phyloP scores from a whole-genome alignment of 495 filamentous ascomycete species.

The Jackrogersella minutella region DNA sequence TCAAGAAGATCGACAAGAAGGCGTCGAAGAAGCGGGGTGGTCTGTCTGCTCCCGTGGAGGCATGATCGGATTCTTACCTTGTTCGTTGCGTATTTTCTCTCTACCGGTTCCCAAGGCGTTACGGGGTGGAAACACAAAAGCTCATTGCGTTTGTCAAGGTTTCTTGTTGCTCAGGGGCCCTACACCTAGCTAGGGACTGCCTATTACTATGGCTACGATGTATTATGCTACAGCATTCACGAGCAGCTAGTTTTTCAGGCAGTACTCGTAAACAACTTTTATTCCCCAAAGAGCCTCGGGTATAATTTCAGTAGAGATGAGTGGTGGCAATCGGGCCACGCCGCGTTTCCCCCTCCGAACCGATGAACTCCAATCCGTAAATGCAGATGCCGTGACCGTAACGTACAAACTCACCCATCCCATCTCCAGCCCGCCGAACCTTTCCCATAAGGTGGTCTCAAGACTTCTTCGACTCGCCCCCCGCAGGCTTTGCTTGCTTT shows the following conservation, averaged over 20 bases:
- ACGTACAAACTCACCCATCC: not conserved
- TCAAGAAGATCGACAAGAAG: slow-evolving; percentile 22
- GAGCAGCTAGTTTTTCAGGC: not conserved
- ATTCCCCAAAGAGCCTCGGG: not conserved
- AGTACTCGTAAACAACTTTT: not conserved
- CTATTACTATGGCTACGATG: not conserved
- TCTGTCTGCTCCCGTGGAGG: not conserved
- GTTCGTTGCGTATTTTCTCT: not conserved
- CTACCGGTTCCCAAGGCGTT: slow-evolving; percentile 10
- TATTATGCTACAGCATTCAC: slow-evolving; percentile 7
- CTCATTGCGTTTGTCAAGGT: not conserved
- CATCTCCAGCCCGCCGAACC: not conserved
- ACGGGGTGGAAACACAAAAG: slow-evolving; percentile 13
- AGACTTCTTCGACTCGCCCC: slow-evolving; percentile 38
- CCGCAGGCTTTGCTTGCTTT: slow-evolving; percentile 38
- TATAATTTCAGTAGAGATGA: slow-evolving; percentile 14
- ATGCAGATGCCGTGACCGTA: slow-evolving; percentile 14
- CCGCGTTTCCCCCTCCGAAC: not conserved
- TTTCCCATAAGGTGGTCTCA: slow-evolving; percentile 1
- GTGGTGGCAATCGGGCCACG: not conserved
- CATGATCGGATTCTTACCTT: not conserved
- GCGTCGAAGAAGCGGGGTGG: slow-evolving; percentile 2
- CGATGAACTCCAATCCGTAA: slow-evolving; percentile 23
- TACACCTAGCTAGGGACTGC: not conserved
- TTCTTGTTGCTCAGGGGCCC: not conserved